Percentiles rank a stretch among this genome's conserved stretches.
Evolutionary conservation across 768 basidiomycete genomes (phyloP).

Genomic region (Tricholoma furcatifolium): DNA sequence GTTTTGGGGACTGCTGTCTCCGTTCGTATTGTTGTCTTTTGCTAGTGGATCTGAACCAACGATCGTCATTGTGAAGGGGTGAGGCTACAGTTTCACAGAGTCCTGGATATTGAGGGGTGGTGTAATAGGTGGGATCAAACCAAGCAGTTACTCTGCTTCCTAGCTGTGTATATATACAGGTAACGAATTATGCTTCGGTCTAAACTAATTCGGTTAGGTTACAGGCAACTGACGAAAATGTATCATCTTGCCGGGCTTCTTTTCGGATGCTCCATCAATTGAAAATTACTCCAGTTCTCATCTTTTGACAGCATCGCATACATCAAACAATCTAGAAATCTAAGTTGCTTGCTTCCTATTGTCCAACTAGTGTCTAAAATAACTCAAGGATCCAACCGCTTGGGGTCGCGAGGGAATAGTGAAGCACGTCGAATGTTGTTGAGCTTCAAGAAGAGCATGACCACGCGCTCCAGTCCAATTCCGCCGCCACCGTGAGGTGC

Average conservation of each 20-base stretch:
- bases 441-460: slow-evolving; percentile 97
- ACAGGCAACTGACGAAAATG: slow-evolving; percentile 28
- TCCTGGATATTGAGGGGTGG: slow-evolving; percentile 7
- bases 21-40: slow-evolving; percentile 17
- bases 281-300: not conserved
- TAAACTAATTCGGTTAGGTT: slow-evolving; percentile 25
- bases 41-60: slow-evolving; percentile 22
- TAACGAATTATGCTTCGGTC: slow-evolving; percentile 15
- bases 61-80: slow-evolving; percentile 23
- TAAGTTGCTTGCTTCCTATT: not conserved
- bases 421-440: slow-evolving; percentile 93
- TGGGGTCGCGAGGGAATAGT: slow-evolving; percentile 96
- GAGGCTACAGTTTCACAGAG: slow-evolving; percentile 22
- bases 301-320: slow-evolving; percentile 1
- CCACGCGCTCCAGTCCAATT: slow-evolving; percentile 90
- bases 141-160: not conserved
- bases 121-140: slow-evolving; percentile 7
- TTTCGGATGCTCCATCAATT: slow-evolving; percentile 24
- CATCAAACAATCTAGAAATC: too few relatives aligned
- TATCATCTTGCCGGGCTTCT: slow-evolving; percentile 27
- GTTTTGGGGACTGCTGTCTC: slow-evolving; percentile 16
- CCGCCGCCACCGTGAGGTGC: slow-evolving; percentile 97
- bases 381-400: slow-evolving; percentile 88
- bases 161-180: slow-evolving; percentile 9
- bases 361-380: slow-evolving; percentile 35